Evolutionary conservation across 345 rosid genomes (phyloP).

Genomic region (Aegle marmelos): DNA sequence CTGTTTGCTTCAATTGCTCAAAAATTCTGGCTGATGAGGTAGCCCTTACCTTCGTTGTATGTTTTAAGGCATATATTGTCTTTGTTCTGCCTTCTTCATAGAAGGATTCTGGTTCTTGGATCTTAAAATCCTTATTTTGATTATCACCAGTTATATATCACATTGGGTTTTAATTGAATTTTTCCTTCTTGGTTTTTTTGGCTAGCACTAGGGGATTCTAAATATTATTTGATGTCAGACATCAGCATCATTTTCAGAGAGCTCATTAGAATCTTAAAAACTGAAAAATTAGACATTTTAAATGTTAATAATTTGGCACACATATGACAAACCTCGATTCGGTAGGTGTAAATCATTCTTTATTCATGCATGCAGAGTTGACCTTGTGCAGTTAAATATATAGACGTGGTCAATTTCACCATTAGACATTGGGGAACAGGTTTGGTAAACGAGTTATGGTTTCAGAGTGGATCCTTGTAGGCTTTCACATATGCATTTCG

Average conservation of each 20-base stretch:
- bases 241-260: not conserved
- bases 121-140: not conserved
- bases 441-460: not conserved
- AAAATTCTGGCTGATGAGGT: conserved; percentile 94
- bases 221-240: not conserved
- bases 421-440: not conserved
- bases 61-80: not conserved
- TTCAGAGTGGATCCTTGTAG: not conserved
- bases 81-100: not conserved
- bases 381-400: not conserved
- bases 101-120: not conserved
- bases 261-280: not conserved
- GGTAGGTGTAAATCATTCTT: not conserved
- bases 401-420: not conserved
- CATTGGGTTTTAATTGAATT: not conserved
- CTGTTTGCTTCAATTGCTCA: conserved; percentile 94
- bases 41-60: conserved; percentile 2
- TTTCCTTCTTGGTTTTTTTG: not conserved
- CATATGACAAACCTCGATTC: not conserved
- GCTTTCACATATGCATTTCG: not conserved
- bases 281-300: not conserved
- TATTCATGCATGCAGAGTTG: not conserved
- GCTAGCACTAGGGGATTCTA: not conserved
- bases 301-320: not conserved
- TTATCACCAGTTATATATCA: not conserved